phyloP scores from a whole-genome alignment of 305 asterid genomes.

The Stenogyne calaminthoides region DNA sequence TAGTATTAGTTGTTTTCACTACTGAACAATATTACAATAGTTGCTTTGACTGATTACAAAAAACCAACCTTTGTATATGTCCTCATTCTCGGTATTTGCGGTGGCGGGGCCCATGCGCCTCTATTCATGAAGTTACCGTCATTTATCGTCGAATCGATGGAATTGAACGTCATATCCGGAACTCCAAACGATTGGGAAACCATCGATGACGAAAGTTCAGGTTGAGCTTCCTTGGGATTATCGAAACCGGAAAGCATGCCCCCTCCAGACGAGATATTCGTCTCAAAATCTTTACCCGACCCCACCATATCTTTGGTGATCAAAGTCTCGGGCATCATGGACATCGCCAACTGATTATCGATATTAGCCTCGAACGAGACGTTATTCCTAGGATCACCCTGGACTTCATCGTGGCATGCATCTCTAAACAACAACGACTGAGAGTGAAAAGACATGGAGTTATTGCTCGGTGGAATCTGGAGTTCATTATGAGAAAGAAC shows the following conservation, averaged over 20 bases:
- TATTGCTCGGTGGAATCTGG: slow-evolving; percentile 57
- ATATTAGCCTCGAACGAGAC: slow-evolving; percentile 58
- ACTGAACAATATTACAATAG: no score
- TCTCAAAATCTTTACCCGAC: slow-evolving; percentile 57
- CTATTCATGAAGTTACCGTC: slow-evolving; percentile 72
- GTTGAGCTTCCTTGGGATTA: slow-evolving; percentile 76
- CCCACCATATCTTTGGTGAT: slow-evolving; percentile 63
- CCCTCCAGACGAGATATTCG: slow-evolving; percentile 53
- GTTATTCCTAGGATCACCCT: slow-evolving; percentile 60
- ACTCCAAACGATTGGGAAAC: slow-evolving; percentile 97
- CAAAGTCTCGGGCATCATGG: slow-evolving; percentile 67
- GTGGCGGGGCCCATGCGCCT: slow-evolving; percentile 86
- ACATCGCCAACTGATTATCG: slow-evolving; percentile 64
- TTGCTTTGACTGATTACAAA: background rate
- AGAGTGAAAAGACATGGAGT: slow-evolving; percentile 71
- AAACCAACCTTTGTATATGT: slow-evolving; percentile 83
- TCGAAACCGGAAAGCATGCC: slow-evolving; percentile 69
- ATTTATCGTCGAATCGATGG: slow-evolving; percentile 76
- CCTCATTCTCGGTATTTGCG: slow-evolving; percentile 83
- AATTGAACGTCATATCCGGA: slow-evolving; percentile 83
- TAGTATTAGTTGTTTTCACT: no score
- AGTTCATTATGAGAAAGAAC: slow-evolving; percentile 84
- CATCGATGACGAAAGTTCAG: slow-evolving; percentile 89
- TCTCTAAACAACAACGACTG: slow-evolving; percentile 72
- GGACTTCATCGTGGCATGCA: slow-evolving; percentile 64